A percentile compares a stretch with the other conserved stretches of the same genome.
Evolutionary conservation across 139 green algal species (phyloP).

Genomic region (Chlamydomonas eustigma): DNA sequence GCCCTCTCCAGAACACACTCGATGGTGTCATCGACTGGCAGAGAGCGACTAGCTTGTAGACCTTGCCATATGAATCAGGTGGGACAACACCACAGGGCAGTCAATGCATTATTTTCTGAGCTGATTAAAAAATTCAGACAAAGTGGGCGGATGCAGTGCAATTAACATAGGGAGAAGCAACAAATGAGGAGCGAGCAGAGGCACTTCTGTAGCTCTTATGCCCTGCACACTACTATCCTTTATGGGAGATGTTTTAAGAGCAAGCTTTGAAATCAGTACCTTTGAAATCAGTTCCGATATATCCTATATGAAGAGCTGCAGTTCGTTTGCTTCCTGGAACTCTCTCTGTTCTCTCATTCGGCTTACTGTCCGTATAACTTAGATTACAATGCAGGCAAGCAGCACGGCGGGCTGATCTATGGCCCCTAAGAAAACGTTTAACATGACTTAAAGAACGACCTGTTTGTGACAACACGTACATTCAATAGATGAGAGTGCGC

Average conservation of each 20-base stretch:
- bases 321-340: neutral
- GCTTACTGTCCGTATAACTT: no score
- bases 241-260: neutral
- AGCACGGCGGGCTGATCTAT: no score
- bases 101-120: neutral
- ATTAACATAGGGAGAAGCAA: no score
- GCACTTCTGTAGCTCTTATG: no score
- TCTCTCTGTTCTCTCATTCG: no score
- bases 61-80: slow-evolving; percentile 22
- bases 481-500: no score
- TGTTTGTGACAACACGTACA: no score
- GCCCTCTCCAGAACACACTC: slow-evolving; percentile 2
- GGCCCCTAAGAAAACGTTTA: no score
- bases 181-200: no score
- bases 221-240: slow-evolving; percentile 35
- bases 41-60: neutral
- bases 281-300: slow-evolving; percentile 8
- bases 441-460: no score
- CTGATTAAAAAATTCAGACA: slow-evolving; percentile 7
- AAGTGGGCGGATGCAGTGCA: no score
- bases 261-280: neutral
- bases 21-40: neutral
- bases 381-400: no score
- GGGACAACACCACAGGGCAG: neutral
- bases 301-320: slow-evolving; percentile 1